Conservation (phyloP, 192 early-diverging fungal species). For the Entophlyctis luteolus region DNA sequence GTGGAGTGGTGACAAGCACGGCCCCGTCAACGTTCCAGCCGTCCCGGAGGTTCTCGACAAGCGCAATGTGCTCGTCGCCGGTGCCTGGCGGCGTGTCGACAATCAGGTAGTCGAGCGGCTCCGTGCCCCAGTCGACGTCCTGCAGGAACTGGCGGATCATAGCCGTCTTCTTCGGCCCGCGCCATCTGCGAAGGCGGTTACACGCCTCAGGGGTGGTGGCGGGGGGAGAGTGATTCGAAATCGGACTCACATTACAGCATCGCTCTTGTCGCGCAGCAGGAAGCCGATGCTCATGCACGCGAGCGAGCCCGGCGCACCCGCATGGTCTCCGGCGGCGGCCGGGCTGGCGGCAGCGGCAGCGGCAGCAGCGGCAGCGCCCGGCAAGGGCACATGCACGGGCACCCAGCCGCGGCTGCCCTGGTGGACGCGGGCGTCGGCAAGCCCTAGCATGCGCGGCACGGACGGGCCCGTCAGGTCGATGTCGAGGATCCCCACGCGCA, state of each 20-base stretch:
- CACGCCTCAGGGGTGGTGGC: neutral
- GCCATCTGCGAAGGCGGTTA: slow-evolving; percentile 18
- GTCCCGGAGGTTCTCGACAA: slow-evolving; percentile 64
- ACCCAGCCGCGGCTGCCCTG: slow-evolving; percentile 67
- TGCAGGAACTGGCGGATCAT: slow-evolving; percentile 94
- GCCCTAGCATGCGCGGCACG: slow-evolving; percentile 88
- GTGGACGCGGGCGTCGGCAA: slow-evolving; percentile 78
- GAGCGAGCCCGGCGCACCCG: slow-evolving; percentile 48
- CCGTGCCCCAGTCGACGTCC: slow-evolving; percentile 88
- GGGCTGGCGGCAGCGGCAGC: neutral
- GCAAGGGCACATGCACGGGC: slow-evolving; percentile 39
- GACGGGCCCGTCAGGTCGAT: slow-evolving; percentile 96
- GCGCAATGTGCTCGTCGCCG: slow-evolving; percentile 91
- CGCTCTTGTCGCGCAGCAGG: slow-evolving; percentile 78
- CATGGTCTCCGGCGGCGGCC: slow-evolving; percentile 31
- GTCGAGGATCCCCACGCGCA: slow-evolving; percentile 76
- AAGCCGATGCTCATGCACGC: slow-evolving; percentile 92
- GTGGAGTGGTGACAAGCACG: slow-evolving; percentile 91
- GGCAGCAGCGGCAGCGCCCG: neutral
- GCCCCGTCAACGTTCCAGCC: slow-evolving; percentile 79
- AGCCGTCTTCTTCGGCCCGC: slow-evolving; percentile 88
- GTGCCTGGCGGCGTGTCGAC: slow-evolving; percentile 97
- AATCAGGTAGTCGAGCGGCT: slow-evolving; percentile 76
- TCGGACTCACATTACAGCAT: slow-evolving; percentile 81
- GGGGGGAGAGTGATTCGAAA: neutral